Base-by-base conservation (phyloP, 1,139 yeast genomes). In the Hyphopichia burtonii region DNA sequence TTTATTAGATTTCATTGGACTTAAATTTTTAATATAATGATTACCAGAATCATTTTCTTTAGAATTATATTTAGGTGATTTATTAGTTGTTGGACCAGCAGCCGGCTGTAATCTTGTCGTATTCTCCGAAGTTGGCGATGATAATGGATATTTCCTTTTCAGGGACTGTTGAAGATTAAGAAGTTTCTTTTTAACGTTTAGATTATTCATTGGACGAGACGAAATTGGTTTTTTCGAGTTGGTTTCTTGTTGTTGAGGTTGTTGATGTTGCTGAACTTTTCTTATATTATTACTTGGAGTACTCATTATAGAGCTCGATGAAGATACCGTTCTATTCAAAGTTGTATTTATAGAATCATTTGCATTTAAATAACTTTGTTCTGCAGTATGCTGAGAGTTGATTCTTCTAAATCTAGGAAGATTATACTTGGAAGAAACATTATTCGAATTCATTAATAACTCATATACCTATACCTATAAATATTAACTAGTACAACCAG, bases 281-380 rank as follows among this genome's bases (percentile, higher is more conserved):
- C 66, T 50, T 34, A 62, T 61, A 39, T 61, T 56, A 41, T 63
- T 63, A 41, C 68, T 63, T 5, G 71, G 71, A 1, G 69, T 61
- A 41, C 68, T 63, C 28, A 65, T 54, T 49, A 64, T 63, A 5
- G 69, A 63, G 3, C 50, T 43, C 1, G 73, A 66, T 2, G 72
- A 65, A 8, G 68, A 63, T 23, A 60, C 54, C 6, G 61, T 48
- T 2, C 66, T 56, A 38, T 68, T 42, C 34, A 33, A 37, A 10
- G 66, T 61, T 32, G 53, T 44, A 36, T 28, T 15, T 17, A 30
- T 30, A n/a, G 32, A 30, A 11, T 30, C 32, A 15, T 30, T 30
- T 15, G 32, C 11, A 30, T 30, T 30, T 14, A 14, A 6, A 23
- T 51, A 48, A 22, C 57, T 55, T 12, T 53, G 52, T 34, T 56